Base-by-base conservation (phyloP, 2,329 filamentous ascomycete species). In the Ilyonectria destructans region DNA sequence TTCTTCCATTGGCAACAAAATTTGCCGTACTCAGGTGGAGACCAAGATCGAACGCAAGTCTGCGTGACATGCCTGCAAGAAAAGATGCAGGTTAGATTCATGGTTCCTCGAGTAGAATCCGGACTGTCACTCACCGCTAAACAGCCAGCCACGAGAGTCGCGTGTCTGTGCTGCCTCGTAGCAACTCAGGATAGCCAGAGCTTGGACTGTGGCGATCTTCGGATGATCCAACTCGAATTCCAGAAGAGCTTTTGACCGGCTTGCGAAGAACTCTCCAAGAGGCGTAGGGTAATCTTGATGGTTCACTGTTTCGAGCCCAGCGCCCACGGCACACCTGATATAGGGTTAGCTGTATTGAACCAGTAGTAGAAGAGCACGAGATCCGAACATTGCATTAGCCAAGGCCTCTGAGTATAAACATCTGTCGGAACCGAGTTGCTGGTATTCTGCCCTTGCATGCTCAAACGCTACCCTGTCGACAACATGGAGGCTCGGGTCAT, bases 401-500 rank as follows among this genome's bases (percentile, higher is more conserved):
- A 58, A 45, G 19, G 40, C 21, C 7, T 43, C 19, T n/a, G 55
- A 58, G 21, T 43, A 58, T 21, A 58, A 58, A 45, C 13, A 1
- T 21, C 23, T 58, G 10, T 58, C 55, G 23, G 33, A 43, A 13
- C 37, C 15, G 21, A 21, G 21, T 19, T 15, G 21, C 55, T 43
- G 23, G 8, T 58, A 58, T 23, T 15, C n/a, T 45, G 19, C 19
- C 40, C 55, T 40, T 26, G 55, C 55, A 45, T 43, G 33, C 33
- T 58, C 55, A 21, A 62, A 62, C 9, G 49, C 33, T 13, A 26
- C 31, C 37, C 40, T 23, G 26, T 62, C 58, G 13, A 62, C 58
- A 8, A 62, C 58, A 33, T 54, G 51, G 21, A 65, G 56, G n/a
- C 52, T 54, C 6, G 62, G 55, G 43, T 65, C 37, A 15, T 65